A percentile compares a stretch with the other conserved stretches of the same genome.
These are phyloP conservation scores for Reticulascus tulasneorum DNA, from an alignment of 2,329 filamentous ascomycete species.

Conservation along the genomic window DNA sequence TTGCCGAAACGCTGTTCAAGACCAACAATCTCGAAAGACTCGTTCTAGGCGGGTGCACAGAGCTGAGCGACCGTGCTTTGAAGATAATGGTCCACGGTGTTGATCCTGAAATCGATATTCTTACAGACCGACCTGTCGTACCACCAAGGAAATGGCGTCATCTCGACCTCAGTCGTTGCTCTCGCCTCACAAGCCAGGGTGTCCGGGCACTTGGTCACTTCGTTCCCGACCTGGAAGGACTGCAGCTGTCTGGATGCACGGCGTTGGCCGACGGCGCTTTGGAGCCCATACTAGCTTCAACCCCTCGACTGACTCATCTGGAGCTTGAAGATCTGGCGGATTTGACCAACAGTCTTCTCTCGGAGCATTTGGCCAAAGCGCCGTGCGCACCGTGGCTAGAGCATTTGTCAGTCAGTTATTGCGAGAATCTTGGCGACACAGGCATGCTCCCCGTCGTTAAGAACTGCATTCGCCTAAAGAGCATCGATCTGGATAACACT, in stretches of 20 bases:
- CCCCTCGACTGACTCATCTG: conserved; percentile 75
- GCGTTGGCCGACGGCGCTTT: conserved; percentile 70
- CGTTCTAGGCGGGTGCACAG: conserved; percentile 73
- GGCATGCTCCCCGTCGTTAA: conserved; percentile 83
- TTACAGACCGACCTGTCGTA: conserved; percentile 73
- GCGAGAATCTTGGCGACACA: conserved; percentile 76
- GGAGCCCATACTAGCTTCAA: conserved; percentile 67
- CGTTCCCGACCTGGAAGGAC: conserved; percentile 74
- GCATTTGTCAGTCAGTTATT: conserved; percentile 86
- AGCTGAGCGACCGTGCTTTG: conserved; percentile 72
- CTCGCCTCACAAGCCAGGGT: conserved; percentile 66
- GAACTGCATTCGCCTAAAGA: conserved; percentile 64
- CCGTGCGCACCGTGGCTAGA: conserved; percentile 68
- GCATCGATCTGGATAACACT: conserved; percentile 88
- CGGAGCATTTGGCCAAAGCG: conserved; percentile 68
- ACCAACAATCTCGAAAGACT: conserved; percentile 81
- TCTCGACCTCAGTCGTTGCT: conserved; percentile 79
- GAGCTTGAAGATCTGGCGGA: conserved; percentile 82
- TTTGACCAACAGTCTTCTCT: conserved; percentile 70
- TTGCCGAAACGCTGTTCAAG: conserved; percentile 71
- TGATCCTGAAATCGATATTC: conserved; percentile 73
- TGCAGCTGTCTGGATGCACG: conserved; percentile 78
- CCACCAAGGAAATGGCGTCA: conserved; percentile 76
- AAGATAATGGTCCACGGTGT: conserved; percentile 70
- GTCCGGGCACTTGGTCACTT: conserved; percentile 69